A percentile compares a stretch with the other conserved stretches of the same genome.
phyloP scores from a whole-genome alignment of 306 rosid species.

The Lablab purpureus region DNA sequence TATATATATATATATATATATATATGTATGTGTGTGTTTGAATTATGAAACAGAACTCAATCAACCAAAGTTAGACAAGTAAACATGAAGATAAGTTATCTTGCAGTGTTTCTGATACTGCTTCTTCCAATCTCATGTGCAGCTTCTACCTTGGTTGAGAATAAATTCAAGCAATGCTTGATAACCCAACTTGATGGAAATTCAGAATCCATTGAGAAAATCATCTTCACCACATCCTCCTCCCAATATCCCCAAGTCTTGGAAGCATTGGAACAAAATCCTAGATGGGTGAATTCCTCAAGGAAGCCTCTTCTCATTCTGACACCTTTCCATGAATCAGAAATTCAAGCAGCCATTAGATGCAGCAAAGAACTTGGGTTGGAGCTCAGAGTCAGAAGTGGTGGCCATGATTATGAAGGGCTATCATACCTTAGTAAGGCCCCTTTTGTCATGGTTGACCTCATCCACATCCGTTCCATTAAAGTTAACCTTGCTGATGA shows the following conservation, averaged over 20 bases:
- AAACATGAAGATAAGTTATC: constrained; percentile 33
- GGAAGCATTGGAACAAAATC: constrained; percentile 57
- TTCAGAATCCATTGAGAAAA: constrained; percentile 38
- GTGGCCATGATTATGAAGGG: constrained; percentile 70
- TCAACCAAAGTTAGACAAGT: neutral
- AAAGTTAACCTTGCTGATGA: constrained; percentile 49
- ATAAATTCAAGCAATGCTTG: constrained; percentile 52
- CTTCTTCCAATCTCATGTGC: constrained; percentile 41
- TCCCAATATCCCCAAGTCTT: constrained; percentile 41
- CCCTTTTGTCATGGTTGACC: constrained; percentile 56
- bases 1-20: too few species aligned
- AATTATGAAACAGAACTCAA: neutral
- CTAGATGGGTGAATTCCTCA: constrained; percentile 62
- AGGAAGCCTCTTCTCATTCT: constrained; percentile 55
- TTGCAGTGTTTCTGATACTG: constrained; percentile 38
- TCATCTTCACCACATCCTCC: constrained; percentile 46
- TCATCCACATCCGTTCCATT: constrained; percentile 45
- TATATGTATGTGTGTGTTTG: too few species aligned
- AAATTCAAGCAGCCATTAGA: constrained; percentile 55
- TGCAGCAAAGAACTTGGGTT: constrained; percentile 55
- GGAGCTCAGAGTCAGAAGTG: constrained; percentile 61
- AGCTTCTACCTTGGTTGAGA: constrained; percentile 38
- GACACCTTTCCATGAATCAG: constrained; percentile 57
- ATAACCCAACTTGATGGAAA: constrained; percentile 1
- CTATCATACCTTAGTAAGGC: constrained; percentile 49